These are phyloP conservation scores for Termitomyces sp. DNA, from an alignment of 768 basidiomycete genomes.

Conservation along the genomic window DNA sequence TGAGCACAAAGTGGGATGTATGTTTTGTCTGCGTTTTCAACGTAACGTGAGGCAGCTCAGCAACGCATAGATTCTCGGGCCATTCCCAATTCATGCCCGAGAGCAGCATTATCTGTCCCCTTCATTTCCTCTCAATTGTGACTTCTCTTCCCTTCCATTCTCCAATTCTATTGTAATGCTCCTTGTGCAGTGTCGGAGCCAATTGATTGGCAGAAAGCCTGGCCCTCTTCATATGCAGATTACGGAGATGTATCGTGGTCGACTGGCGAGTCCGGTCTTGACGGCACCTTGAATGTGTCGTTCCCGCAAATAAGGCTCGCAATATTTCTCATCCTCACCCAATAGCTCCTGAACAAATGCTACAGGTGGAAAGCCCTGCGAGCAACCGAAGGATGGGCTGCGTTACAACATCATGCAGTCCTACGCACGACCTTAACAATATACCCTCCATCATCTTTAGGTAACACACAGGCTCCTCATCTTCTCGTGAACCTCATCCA, in stretches of 20 bases:
- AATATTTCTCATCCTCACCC: neutral
- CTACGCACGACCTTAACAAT: constrained; percentile 62
- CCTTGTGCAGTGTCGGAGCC: constrained; percentile 39
- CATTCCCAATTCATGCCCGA: constrained; percentile 79
- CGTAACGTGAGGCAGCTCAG: neutral
- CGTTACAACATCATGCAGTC: constrained; percentile 73
- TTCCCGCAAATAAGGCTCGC: constrained; percentile 58
- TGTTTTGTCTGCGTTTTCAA: constrained; percentile 9
- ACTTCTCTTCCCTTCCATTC: constrained; percentile 6
- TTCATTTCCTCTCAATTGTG: constrained; percentile 65
- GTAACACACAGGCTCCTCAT: constrained; percentile 26
- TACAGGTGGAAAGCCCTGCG: constrained; percentile 69
- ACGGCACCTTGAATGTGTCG: constrained; percentile 53
- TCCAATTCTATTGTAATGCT: constrained; percentile 5
- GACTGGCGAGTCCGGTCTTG: constrained; percentile 28
- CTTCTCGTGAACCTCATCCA: constrained; percentile 60
- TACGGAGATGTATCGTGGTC: constrained; percentile 58
- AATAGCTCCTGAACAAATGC: neutral
- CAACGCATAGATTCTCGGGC: constrained; percentile 59
- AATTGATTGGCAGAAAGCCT: constrained; percentile 43
- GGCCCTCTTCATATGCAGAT: constrained; percentile 68
- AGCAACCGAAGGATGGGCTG: constrained; percentile 81
- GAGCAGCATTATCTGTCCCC: constrained; percentile 83
- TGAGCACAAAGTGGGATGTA: constrained; percentile 34
- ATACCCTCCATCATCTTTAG: constrained; percentile 31